A percentile compares a stretch with the other conserved stretches of the same genome.
These are phyloP conservation scores for Chrysanthemum makinoi DNA, from an alignment of 129 eudicot genomes.

Conservation along the genomic window DNA sequence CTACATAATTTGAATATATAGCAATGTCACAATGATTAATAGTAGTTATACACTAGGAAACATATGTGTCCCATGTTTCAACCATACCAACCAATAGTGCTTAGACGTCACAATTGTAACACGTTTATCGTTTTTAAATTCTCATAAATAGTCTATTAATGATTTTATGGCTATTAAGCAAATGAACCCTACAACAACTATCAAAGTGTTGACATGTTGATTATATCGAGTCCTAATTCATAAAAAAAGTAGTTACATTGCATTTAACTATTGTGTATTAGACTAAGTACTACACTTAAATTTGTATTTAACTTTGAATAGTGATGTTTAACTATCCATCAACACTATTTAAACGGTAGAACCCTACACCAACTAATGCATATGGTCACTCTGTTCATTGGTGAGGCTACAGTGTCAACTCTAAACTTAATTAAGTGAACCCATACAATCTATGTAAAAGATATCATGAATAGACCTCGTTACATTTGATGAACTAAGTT, in stretches of 20 bases:
- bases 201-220: background rate
- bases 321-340: no score
- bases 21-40: no score
- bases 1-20: no score
- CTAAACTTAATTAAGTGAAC: background rate
- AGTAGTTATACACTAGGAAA: background rate
- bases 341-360: no score
- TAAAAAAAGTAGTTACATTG: no score
- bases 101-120: background rate
- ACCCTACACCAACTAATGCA: no score
- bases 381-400: no score
- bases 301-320: no score
- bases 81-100: slow-evolving; percentile 5
- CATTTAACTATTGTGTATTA: no score
- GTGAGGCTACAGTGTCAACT: no score
- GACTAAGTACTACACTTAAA: no score
- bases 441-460: background rate
- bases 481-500: background rate
- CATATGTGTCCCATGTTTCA: background rate
- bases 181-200: slow-evolving; percentile 25
- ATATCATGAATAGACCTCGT: slow-evolving; percentile 16
- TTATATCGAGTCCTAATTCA: background rate
- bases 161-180: slow-evolving; percentile 1
- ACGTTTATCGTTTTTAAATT: background rate
- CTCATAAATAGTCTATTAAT: background rate